A percentile compares a stretch with the other conserved stretches of the same genome.
Evolutionary conservation across 2,329 filamentous ascomycete genomes (phyloP).

Genomic region (Fusarium sterilihyphosum): DNA sequence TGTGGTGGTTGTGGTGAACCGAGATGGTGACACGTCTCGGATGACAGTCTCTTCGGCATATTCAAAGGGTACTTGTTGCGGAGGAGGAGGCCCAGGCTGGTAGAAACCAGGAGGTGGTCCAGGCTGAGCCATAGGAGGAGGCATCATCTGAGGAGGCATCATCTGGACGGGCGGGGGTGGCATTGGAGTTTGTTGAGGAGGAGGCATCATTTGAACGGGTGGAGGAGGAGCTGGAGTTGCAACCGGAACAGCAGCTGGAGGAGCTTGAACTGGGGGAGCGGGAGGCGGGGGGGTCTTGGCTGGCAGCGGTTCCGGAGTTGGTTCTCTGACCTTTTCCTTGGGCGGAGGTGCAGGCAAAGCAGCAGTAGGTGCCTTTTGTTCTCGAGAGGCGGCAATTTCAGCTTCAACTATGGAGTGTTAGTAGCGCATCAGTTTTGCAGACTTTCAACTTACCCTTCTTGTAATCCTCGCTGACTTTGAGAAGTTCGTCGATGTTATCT

Average conservation of each 20-base stretch:
- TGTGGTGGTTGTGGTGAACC: constrained; percentile 52
- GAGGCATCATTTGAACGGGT: constrained; percentile 40
- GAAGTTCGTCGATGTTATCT: constrained; percentile 89
- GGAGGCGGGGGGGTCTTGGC: constrained; percentile 41
- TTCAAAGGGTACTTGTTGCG: constrained; percentile 49
- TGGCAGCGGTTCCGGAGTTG: constrained; percentile 50
- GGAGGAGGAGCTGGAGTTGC: constrained; percentile 38
- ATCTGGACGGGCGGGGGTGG: background rate
- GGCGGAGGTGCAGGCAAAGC: constrained; percentile 47
- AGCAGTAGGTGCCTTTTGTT: constrained; percentile 32
- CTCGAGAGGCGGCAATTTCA: constrained; percentile 27
- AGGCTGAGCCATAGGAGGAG: constrained; percentile 22
- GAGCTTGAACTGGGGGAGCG: constrained; percentile 21
- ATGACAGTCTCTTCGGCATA: constrained; percentile 57
- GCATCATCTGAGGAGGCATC: constrained; percentile 19
- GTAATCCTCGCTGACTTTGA: constrained; percentile 83
- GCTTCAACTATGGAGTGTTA: constrained; percentile 23
- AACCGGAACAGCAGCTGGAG: constrained; percentile 43
- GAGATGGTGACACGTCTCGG: constrained; percentile 61
- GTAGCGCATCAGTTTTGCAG: background rate
- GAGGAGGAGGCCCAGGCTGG: constrained; percentile 44
- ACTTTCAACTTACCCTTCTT: constrained; percentile 60
- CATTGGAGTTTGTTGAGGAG: constrained; percentile 16
- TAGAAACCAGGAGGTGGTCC: constrained; percentile 45
- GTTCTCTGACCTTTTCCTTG: constrained; percentile 38